Evolutionary conservation across 495 filamentous ascomycete genomes (phyloP), one percentile per base, ranked within the genome.

Genomic region (Articulospora tetracladia): DNA sequence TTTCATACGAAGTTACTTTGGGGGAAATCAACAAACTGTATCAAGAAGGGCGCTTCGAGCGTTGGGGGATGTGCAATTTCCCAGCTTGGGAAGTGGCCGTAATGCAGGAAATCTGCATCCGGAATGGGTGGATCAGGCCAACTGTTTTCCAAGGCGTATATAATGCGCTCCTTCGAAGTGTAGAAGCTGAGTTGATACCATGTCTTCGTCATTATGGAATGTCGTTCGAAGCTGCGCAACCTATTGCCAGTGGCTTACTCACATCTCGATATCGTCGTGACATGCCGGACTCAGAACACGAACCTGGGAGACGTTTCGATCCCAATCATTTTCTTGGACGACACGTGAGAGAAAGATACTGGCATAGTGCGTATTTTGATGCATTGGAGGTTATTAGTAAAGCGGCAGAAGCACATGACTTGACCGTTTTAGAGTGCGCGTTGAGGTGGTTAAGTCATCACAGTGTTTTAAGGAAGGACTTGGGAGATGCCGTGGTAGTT

Each of bases 221-320:
- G 15, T 71, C 73, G 0, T 77, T 77, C 57, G 79, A 79, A 58
- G 69, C 69, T 46, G 83, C 75, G 72, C 76, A 79, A 34, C 80
- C 82, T 1, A 68, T 82, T 13, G 79, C 76, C 2, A 82, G 80
- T 7, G 82, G 81, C 1, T 74, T 79, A n/a, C 63, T 83, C 12
- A 83, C 80, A 3, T 56, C 66, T 67, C 23, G 68, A 69, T 58
- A 58, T 23, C 30, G 7, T 19, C 23, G 39, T 6, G 58, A 55
- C 1, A 60, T 50, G 39, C 10, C 41, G 32, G 26, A 25, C 12
- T 11, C 11, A 23, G 68, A 70, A 84, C 0, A 87, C 86, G 13
- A 69, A 70, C 0, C 78, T 81, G 54, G 91, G 89, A 11, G 80
- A 89, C 17, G 95, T 83, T 74, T 85, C 79, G 59, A 79, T 86